A percentile compares a stretch with the other conserved stretches of the same genome.
These are phyloP conservation scores for Dujonia santamariae DNA, from an alignment of 1,139 yeast genomes.

Conservation along the genomic window DNA sequence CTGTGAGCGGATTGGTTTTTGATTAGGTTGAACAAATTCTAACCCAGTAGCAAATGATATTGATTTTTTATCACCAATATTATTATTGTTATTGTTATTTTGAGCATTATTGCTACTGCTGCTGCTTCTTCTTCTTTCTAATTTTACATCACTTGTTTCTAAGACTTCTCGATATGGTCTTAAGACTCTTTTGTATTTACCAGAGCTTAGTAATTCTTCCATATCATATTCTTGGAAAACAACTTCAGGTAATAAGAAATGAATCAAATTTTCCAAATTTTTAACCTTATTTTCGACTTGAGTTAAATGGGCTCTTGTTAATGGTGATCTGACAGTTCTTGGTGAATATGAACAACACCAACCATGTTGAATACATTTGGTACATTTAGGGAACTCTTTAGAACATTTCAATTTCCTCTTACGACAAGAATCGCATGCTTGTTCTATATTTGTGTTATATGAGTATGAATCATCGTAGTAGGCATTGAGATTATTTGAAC, in stretches of 20 bases:
- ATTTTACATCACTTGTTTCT: constrained; percentile 7
- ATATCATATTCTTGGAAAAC: constrained; percentile 17
- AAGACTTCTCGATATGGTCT: constrained; percentile 16
- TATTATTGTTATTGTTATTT: neutral
- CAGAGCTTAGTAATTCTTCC: constrained; percentile 22
- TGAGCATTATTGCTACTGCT: constrained; percentile 5
- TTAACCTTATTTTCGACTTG: constrained; percentile 66
- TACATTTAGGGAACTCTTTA: constrained; percentile 70
- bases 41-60: too few relatives aligned
- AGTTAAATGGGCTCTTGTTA: constrained; percentile 78
- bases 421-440: constrained; percentile 60
- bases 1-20: neutral
- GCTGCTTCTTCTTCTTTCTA: constrained; percentile 5
- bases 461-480: neutral
- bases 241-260: constrained; percentile 31
- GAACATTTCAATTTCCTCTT: constrained; percentile 57
- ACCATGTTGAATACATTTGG: constrained; percentile 68
- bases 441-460: constrained; percentile 28
- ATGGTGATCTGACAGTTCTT: constrained; percentile 70
- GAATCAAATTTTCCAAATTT: constrained; percentile 52
- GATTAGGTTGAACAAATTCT: neutral
- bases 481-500: neutral
- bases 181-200: constrained; percentile 22
- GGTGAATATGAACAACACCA: constrained; percentile 83
- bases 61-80: too few relatives aligned